Evolutionary conservation across 1,284 basidiomycete species (phyloP).

Genomic region (Cryptococcus floricola): DNA sequence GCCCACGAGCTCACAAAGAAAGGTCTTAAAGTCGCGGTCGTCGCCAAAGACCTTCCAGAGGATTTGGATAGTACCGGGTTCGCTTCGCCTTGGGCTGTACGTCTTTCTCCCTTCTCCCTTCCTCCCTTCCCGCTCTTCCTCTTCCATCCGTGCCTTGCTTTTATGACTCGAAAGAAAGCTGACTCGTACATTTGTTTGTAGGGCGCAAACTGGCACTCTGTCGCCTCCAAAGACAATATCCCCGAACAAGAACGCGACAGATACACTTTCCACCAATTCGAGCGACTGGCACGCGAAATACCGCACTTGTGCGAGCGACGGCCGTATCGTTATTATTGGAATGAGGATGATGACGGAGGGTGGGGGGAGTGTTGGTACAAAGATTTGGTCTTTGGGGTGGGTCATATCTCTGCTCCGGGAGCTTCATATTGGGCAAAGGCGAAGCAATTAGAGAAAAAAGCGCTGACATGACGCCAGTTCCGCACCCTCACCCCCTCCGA

Average conservation of each 20-base stretch:
- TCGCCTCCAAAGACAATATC: slow-evolving; percentile 43
- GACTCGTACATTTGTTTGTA: slow-evolving; percentile 23
- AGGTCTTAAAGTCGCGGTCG: slow-evolving; percentile 57
- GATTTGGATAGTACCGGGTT: slow-evolving; percentile 60
- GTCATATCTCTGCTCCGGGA: slow-evolving; percentile 28
- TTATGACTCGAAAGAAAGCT: not conserved
- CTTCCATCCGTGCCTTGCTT: not conserved
- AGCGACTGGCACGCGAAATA: slow-evolving; percentile 53
- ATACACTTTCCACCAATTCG: slow-evolving; percentile 49
- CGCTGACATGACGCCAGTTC: slow-evolving; percentile 9
- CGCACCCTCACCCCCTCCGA: slow-evolving; percentile 8
- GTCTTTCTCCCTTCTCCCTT: slow-evolving; percentile 1
- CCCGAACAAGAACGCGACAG: slow-evolving; percentile 51
- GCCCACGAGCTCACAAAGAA: slow-evolving; percentile 49
- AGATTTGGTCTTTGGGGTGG: slow-evolving; percentile 55
- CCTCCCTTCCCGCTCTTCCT: not conserved
- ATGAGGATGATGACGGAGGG: slow-evolving; percentile 15
- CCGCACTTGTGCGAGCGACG: slow-evolving; percentile 31
- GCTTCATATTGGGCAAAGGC: slow-evolving; percentile 46
- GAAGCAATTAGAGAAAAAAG: slow-evolving; percentile 4
- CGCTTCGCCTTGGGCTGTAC: slow-evolving; percentile 65
- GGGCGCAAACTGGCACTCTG: slow-evolving; percentile 67
- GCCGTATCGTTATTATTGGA: no score
- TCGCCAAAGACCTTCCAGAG: slow-evolving; percentile 64
- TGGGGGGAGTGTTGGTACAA: slow-evolving; percentile 54